Conservation (phyloP, 176 grass and related monocot genomes). For the Pharus latifolius region DNA sequence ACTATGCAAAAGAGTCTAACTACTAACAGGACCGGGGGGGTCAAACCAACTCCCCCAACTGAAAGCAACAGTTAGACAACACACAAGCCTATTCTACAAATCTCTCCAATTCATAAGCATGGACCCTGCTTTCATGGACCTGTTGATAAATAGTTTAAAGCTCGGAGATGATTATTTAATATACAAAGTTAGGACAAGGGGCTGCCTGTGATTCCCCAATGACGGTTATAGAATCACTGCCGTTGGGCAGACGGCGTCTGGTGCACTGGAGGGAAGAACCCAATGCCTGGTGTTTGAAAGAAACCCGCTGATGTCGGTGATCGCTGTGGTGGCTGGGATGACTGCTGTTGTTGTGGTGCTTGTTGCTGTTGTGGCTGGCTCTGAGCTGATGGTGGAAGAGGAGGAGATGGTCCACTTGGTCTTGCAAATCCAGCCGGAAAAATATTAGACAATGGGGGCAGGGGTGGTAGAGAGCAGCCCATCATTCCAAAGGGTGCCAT, state of each 20-base stretch:
- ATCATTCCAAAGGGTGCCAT: constrained; percentile 44
- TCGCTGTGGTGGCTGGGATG: constrained; percentile 40
- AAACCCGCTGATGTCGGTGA: constrained; percentile 47
- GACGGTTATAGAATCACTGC: constrained; percentile 31
- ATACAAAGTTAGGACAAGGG: constrained; percentile 50
- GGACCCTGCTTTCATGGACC: constrained; percentile 21
- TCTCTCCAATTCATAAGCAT: constrained; percentile 9
- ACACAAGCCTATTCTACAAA: constrained; percentile 42
- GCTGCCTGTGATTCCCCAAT: constrained; percentile 12
- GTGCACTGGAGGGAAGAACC: constrained; percentile 67
- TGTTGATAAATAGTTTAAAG: background rate
- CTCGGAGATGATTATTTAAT: constrained; percentile 31
- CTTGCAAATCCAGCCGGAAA: constrained; percentile 23
- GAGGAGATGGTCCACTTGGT: constrained; percentile 33
- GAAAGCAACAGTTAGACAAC: constrained; percentile 35
- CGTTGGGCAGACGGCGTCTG: constrained; percentile 58
- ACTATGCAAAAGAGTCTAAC: constrained; percentile 9
- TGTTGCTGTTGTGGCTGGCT: constrained; percentile 52
- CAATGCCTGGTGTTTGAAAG: constrained; percentile 44
- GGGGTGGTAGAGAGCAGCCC: constrained; percentile 39
- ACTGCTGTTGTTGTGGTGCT: no score
- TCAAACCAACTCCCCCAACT: background rate
- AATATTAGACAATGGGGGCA: constrained; percentile 36
- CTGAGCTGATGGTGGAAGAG: constrained; percentile 29
- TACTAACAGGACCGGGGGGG: constrained; percentile 17